Conservation (phyloP, 305 asterid genomes). For the Fraxinus xanthoxyloides region DNA sequence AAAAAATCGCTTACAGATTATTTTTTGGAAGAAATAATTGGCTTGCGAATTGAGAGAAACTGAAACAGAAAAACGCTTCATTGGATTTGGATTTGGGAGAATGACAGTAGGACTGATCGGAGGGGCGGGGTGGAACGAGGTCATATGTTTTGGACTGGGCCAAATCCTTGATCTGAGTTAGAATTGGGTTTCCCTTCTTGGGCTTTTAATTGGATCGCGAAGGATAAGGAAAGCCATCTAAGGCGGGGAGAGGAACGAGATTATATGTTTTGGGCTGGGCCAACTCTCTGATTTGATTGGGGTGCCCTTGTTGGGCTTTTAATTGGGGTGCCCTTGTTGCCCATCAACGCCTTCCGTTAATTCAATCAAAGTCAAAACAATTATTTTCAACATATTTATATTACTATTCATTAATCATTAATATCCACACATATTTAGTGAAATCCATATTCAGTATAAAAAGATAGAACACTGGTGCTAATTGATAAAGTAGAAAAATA, state of each 20-base stretch:
- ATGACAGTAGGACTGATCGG: background rate
- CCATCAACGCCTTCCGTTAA: background rate
- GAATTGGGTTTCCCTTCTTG: background rate
- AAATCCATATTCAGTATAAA: background rate
- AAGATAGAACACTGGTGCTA: background rate
- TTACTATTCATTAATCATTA: too few relatives aligned
- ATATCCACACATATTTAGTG: background rate
- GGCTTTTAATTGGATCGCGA: background rate
- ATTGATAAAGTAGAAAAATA: background rate
- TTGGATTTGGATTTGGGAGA: slow-evolving; percentile 9
- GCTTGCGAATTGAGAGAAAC: slow-evolving; percentile 23
- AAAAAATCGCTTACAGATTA: slow-evolving; percentile 17
- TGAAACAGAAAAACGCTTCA: slow-evolving; percentile 36
- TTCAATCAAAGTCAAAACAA: background rate
- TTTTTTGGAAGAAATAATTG: slow-evolving; percentile 5
- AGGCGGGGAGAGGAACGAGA: background rate
- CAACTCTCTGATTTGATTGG: background rate
- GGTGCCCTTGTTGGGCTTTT: background rate
- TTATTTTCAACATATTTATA: background rate
- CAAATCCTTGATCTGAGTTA: background rate
- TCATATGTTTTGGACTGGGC: background rate
- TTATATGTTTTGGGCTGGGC: background rate
- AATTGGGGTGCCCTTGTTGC: too few relatives aligned
- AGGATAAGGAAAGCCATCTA: background rate
- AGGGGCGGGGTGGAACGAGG: background rate